Percentiles rank a stretch among this genome's conserved stretches.
Conservation (phyloP, 257 asterid species). For the Fraxinus excelsior region DNA sequence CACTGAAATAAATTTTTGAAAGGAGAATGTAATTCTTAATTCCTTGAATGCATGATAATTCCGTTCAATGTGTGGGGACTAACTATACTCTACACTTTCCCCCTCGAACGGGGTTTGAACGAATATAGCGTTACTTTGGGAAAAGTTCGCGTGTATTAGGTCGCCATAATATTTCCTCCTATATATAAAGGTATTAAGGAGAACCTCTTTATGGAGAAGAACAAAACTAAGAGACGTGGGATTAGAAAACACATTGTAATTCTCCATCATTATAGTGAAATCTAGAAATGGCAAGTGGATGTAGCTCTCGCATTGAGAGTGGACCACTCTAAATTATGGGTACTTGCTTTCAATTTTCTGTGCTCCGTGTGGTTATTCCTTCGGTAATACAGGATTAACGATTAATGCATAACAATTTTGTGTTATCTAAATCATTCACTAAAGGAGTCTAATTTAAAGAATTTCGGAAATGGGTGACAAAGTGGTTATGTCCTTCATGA, state of each 20-base stretch:
- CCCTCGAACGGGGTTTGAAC: neutral
- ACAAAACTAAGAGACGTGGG: neutral
- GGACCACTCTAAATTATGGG: neutral
- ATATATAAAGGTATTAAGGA: neutral
- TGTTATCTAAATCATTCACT: no score
- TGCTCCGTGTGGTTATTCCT: neutral
- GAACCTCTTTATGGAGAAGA: neutral
- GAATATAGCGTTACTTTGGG: neutral
- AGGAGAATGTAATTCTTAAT: neutral
- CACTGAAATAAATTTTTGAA: neutral
- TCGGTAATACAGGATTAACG: no score
- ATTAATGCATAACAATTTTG: no score
- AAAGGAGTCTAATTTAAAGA: neutral
- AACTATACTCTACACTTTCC: constrained; percentile 3
- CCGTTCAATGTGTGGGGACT: neutral
- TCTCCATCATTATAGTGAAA: no score
- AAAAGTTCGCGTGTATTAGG: neutral
- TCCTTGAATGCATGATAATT: constrained; percentile 18
- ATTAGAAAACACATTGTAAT: neutral
- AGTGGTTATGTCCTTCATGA: neutral
- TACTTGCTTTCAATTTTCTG: neutral
- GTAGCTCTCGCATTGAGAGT: neutral
- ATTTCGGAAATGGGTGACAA: neutral
- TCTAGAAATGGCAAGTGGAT: neutral
- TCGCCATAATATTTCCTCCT: neutral